Evolutionary conservation across 1,284 basidiomycete species (phyloP), one percentile per base, ranked within the genome.

Genomic region (Hymenochaete sp.): DNA sequence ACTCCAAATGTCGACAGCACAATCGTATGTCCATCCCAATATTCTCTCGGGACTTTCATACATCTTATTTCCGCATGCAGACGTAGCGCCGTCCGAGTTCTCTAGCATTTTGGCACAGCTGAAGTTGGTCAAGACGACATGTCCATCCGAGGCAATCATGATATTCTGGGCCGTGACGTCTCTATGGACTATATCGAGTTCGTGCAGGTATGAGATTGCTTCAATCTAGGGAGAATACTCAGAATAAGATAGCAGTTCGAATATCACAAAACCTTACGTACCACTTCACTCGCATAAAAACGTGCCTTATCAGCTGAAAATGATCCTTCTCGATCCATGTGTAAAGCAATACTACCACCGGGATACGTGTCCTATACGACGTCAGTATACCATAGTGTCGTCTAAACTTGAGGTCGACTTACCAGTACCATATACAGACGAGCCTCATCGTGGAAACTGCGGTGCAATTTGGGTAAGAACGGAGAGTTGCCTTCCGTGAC

Each of bases 1-100:
- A 1, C 76, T 73, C 86, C 87, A 93, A 64, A 79, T 82, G 59
- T 93, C 89, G n/a, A 85, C 83, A 9, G 78, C 71, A 50, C 73
- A 78, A 42, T 80, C 78, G 56, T 88, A 83, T 9, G 74, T 67
- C 68, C 82, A 77, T 0, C 82, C 77, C 24, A 84, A 68, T 19
- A 89, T 66, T 3, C 86, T 67, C 55, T 87, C 83, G 0, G 84
- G 83, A 2, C 83, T 82, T 16, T 78, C 68, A 55, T 83, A 86
- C 48, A 77, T 72, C 36, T 62, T 62, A 5, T 71, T 75, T 11
- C 51, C 56, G 24, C 46, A 50, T n/a, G 53, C 47, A 22, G 49
- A 47, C n/a, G 31, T 44, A 21, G 36, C 52, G 45, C 26, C 53
- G 52, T 40, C 50, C 41, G 14, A 55, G 49, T 42, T 57, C 54